Conservation (phyloP, 2,329 filamentous ascomycete genomes). For the Alternaria postmessia region DNA sequence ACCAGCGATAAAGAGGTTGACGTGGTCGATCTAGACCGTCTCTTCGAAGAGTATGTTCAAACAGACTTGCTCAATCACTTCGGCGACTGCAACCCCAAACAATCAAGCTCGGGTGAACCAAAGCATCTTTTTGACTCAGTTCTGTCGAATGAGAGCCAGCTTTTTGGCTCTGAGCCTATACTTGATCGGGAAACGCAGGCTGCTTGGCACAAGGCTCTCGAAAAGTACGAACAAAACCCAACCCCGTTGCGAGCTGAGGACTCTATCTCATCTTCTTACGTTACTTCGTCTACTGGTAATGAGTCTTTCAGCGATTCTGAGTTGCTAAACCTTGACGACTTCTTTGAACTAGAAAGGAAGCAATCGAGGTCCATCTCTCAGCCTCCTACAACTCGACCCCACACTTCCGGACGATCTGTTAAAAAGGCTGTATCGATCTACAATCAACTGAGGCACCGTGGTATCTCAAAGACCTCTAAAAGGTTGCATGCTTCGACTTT, state of each 20-base stretch:
- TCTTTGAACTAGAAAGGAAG: conserved; percentile 38
- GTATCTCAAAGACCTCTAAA: conserved; percentile 33
- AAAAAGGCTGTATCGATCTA: conserved; percentile 40
- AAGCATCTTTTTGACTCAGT: conserved; percentile 62
- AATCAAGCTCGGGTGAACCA: conserved; percentile 59
- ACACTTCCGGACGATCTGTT: conserved; percentile 24
- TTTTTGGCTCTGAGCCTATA: conserved; percentile 56
- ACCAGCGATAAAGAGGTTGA: conserved; percentile 61
- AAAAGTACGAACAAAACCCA: conserved; percentile 61
- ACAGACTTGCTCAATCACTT: conserved; percentile 61
- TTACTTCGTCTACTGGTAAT: conserved; percentile 42
- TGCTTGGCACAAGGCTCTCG: conserved; percentile 64
- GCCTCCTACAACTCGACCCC: conserved; percentile 44
- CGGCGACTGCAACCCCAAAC: conserved; percentile 58
- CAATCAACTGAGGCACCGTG: conserved; percentile 29
- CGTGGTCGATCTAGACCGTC: conserved; percentile 66
- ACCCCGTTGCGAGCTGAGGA: conserved; percentile 44
- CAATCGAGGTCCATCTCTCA: conserved; percentile 41
- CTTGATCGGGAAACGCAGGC: conserved; percentile 59
- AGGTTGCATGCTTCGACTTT: conserved; percentile 35
- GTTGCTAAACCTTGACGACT: conserved; percentile 42
- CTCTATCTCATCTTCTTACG: conserved; percentile 38
- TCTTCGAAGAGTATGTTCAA: conserved; percentile 71
- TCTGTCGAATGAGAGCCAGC: conserved; percentile 61
- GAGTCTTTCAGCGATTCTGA: conserved; percentile 43